phyloP scores from a whole-genome alignment of 2,329 filamentous ascomycete genomes.

The Pseudogymnoascus sp. region DNA sequence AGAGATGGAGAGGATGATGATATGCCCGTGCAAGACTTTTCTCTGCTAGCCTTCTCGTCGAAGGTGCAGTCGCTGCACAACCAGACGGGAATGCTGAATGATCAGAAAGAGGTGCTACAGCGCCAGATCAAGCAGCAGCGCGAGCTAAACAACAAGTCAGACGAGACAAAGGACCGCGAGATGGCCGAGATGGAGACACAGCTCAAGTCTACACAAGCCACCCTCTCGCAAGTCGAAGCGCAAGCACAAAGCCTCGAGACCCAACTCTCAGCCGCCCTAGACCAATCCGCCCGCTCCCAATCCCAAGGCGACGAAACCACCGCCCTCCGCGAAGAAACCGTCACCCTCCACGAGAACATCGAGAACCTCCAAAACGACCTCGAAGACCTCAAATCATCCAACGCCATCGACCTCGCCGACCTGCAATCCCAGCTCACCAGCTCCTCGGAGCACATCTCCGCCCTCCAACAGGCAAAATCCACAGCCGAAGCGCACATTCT shows the following conservation, averaged over 20 bases:
- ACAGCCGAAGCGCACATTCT: slow-evolving; percentile 21
- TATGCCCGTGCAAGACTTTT: slow-evolving; percentile 55
- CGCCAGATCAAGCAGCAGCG: slow-evolving; percentile 93
- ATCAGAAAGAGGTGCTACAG: slow-evolving; percentile 83
- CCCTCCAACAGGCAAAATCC: not conserved
- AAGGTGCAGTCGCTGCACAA: slow-evolving; percentile 73
- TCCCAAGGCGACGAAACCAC: not conserved
- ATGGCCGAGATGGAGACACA: slow-evolving; percentile 51
- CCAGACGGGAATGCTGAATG: slow-evolving; percentile 68
- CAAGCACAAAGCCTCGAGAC: slow-evolving; percentile 25
- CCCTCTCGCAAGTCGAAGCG: slow-evolving; percentile 16
- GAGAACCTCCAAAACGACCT: not conserved
- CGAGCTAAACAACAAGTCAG: slow-evolving; percentile 82
- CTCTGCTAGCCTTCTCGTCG: slow-evolving; percentile 64
- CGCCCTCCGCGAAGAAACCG: slow-evolving; percentile 4
- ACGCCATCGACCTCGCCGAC: slow-evolving; percentile 22
- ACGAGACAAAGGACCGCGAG: slow-evolving; percentile 60
- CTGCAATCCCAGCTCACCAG: slow-evolving; percentile 22
- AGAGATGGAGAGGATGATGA: slow-evolving; percentile 48
- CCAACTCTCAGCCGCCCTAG: slow-evolving; percentile 26
- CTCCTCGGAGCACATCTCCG: not conserved
- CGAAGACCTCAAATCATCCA: slow-evolving; percentile 24
- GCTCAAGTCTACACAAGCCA: slow-evolving; percentile 36
- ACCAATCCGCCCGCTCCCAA: slow-evolving; percentile 9
- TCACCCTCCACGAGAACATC: slow-evolving; percentile 19